These are phyloP conservation scores for Sphaerostilbella broomeana DNA, from an alignment of 2,329 filamentous ascomycete genomes.

Conservation along the genomic window DNA sequence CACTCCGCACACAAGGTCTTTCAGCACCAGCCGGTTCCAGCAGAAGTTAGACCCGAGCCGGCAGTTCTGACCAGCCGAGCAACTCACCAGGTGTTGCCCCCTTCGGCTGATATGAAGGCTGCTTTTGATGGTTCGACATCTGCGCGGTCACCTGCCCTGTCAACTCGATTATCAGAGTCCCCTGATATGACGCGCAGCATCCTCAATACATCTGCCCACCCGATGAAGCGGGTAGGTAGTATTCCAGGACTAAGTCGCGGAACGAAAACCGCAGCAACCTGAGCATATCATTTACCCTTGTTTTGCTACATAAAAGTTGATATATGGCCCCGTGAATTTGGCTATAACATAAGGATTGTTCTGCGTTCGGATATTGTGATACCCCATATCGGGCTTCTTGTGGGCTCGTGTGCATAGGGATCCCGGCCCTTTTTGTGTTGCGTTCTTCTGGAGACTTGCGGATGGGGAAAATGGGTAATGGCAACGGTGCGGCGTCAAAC, in stretches of 20 bases:
- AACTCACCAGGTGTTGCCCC: constrained; percentile 16
- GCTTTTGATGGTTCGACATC: constrained; percentile 19
- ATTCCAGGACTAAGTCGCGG: constrained; percentile 27
- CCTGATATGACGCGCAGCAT: constrained; percentile 38
- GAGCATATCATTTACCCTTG: constrained; percentile 9
- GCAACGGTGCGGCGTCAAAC: constrained; percentile 9
- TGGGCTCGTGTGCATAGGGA: constrained; percentile 20
- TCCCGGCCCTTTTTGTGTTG: constrained; percentile 15
- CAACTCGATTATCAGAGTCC: constrained; percentile 31
- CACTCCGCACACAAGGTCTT: constrained; percentile 59
- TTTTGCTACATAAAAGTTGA: constrained; percentile 7
- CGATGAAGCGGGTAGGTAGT: constrained; percentile 28
- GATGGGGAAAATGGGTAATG: constrained; percentile 11
- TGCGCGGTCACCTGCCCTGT: constrained; percentile 21
- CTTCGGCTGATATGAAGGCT: constrained; percentile 20
- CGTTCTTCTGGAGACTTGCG: constrained; percentile 6
- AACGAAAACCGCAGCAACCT: constrained; percentile 31
- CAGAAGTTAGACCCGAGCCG: constrained; percentile 15
- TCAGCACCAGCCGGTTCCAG: constrained; percentile 28
- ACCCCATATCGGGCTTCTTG: constrained; percentile 25
- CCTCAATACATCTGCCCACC: constrained; percentile 26
- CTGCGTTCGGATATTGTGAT: constrained; percentile 31
- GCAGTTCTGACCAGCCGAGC: constrained; percentile 16
- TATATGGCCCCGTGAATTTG: not conserved
- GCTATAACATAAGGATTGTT: constrained; percentile 15